Percentiles rank a stretch among this genome's conserved stretches.
Evolutionary conservation across 768 basidiomycete genomes (phyloP).

Genomic region (Hydnum rufescens): DNA sequence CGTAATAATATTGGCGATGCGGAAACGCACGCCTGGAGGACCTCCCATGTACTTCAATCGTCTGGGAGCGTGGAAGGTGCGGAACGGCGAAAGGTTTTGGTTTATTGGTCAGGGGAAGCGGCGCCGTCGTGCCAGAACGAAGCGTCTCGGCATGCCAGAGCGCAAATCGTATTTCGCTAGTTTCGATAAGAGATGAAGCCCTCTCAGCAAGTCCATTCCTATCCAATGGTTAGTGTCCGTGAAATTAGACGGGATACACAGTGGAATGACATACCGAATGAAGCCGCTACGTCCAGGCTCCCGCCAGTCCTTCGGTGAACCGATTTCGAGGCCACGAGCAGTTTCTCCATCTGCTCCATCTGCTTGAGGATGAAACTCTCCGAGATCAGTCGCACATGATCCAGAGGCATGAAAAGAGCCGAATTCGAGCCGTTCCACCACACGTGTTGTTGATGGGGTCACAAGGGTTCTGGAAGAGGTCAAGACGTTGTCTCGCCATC

Average conservation of each 20-base stretch:
- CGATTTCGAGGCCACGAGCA: neutral
- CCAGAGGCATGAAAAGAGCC: no score
- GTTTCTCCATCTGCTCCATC: neutral
- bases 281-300: neutral
- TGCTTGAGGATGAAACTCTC: neutral
- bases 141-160: neutral
- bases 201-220: constrained; percentile 1
- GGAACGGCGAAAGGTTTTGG: neutral
- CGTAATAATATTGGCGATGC: neutral
- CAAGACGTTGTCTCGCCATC: no score
- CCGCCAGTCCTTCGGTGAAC: neutral
- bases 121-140: neutral
- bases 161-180: neutral
- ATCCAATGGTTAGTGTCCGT: no score
- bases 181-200: neutral
- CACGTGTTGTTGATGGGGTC: no score
- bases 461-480: no score
- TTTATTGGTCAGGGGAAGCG: neutral
- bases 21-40: neutral
- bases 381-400: no score
- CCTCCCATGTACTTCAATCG: neutral
- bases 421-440: no score
- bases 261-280: neutral
- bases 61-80: neutral
- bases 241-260: no score